Conservation (phyloP, 306 rosid genomes). For the Vigna reflexopilosa region DNA sequence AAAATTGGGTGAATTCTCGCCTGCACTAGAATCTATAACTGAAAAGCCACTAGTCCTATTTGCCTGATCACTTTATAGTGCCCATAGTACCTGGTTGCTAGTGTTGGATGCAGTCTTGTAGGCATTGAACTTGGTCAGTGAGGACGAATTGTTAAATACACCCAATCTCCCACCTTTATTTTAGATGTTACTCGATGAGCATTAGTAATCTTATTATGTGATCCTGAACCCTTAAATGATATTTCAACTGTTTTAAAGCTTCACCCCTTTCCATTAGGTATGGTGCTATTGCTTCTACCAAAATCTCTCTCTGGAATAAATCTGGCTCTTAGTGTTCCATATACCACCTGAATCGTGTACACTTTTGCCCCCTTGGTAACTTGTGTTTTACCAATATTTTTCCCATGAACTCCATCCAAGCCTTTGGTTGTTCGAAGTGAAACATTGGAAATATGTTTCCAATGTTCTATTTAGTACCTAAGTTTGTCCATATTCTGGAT, state of each 20-base stretch:
- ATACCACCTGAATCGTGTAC: background rate
- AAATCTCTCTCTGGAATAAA: background rate
- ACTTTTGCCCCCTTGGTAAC: too few relatives aligned
- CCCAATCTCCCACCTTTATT: background rate
- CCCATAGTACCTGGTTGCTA: background rate
- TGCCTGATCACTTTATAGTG: too few relatives aligned
- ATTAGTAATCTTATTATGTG: background rate
- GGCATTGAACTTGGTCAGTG: background rate
- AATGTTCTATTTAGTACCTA: too few relatives aligned
- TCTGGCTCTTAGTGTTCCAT: background rate
- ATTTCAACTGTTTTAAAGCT: background rate
- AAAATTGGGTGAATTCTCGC: too few relatives aligned
- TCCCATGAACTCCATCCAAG: too few relatives aligned
- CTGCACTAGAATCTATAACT: too few relatives aligned
- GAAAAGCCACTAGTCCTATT: background rate
- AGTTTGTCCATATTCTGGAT: too few relatives aligned
- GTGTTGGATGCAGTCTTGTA: background rate
- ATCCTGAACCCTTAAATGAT: background rate
- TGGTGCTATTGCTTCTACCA: background rate
- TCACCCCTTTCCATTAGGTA: background rate
- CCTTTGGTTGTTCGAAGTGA: too few relatives aligned
- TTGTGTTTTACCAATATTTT: too few relatives aligned
- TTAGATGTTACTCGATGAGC: too few relatives aligned
- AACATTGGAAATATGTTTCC: too few relatives aligned
- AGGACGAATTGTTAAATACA: background rate